Conservation (phyloP, 2,329 filamentous ascomycete species). For the Cryphonectria naterciae region DNA sequence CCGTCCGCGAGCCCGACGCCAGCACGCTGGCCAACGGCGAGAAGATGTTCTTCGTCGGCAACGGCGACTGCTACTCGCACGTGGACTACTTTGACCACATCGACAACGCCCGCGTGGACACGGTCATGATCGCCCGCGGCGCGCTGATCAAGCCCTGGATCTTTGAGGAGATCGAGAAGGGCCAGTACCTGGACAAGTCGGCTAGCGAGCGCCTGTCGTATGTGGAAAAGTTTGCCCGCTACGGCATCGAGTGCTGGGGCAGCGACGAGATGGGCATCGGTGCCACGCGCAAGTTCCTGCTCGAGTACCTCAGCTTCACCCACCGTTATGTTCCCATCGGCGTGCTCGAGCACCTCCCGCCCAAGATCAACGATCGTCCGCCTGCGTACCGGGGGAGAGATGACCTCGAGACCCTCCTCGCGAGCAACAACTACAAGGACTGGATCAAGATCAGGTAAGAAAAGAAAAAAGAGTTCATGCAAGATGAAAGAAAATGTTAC, state of each 20-base stretch:
- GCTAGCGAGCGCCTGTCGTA: conserved; percentile 83
- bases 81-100: conserved; percentile 82
- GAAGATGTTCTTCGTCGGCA: conserved; percentile 89
- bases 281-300: conserved; percentile 85
- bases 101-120: conserved; percentile 78
- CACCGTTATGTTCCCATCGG: conserved; percentile 91
- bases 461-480: background rate
- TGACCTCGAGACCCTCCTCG: conserved; percentile 91
- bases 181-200: conserved; percentile 95
- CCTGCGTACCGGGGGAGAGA: conserved; percentile 82
- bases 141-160: conserved; percentile 98
- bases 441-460: conserved; percentile 97
- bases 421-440: conserved; percentile 89
- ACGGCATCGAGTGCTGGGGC: conserved; percentile 93
- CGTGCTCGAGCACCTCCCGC: conserved; percentile 84
- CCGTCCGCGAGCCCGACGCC: conserved; percentile 74
- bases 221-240: conserved; percentile 86
- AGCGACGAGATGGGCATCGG: conserved; percentile 93
- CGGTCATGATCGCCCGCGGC: conserved; percentile 96
- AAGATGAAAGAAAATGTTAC: conserved; percentile 14
- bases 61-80: conserved; percentile 95
- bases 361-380: conserved; percentile 85
- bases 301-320: conserved; percentile 95
- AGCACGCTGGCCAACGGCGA: conserved; percentile 72
- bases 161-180: conserved; percentile 91